These are phyloP conservation scores for Pelargonium nanum DNA, from an alignment of 345 rosid species.

Conservation along the genomic window DNA sequence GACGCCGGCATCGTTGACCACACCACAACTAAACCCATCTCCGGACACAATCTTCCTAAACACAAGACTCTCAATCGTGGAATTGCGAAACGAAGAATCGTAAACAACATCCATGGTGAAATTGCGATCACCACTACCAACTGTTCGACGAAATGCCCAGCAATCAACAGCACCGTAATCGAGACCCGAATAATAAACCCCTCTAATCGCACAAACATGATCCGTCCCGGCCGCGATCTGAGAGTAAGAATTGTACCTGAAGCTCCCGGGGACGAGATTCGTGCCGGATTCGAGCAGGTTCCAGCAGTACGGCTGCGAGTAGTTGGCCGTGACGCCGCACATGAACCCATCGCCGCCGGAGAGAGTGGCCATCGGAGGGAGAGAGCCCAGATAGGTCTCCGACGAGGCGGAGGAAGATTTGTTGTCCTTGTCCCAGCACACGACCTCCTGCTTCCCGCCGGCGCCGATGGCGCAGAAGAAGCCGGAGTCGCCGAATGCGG, in stretches of 20 bases:
- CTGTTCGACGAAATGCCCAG: slow-evolving; percentile 31
- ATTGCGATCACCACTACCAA: background rate
- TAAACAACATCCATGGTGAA: slow-evolving; percentile 16
- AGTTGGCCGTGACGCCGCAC: slow-evolving; percentile 64
- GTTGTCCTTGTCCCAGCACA: slow-evolving; percentile 71
- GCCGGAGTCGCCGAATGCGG: slow-evolving; percentile 61
- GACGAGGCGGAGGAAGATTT: slow-evolving; percentile 28
- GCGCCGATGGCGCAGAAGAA: slow-evolving; percentile 97
- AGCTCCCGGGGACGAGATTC: slow-evolving; percentile 58
- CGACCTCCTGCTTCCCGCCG: slow-evolving; percentile 64
- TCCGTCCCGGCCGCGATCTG: slow-evolving; percentile 70
- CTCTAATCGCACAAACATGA: slow-evolving; percentile 81
- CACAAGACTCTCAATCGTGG: slow-evolving; percentile 33
- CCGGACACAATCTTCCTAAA: slow-evolving; percentile 62
- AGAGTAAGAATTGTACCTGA: slow-evolving; percentile 46
- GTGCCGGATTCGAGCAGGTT: slow-evolving; percentile 33
- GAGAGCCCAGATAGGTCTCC: slow-evolving; percentile 12
- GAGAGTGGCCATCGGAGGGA: slow-evolving; percentile 57
- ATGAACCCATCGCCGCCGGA: slow-evolving; percentile 74
- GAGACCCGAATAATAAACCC: slow-evolving; percentile 60
- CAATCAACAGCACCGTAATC: slow-evolving; percentile 66
- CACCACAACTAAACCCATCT: slow-evolving; percentile 82
- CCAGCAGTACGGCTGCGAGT: slow-evolving; percentile 63
- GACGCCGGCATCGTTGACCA: slow-evolving; percentile 57
- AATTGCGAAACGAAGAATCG: slow-evolving; percentile 35